Conservation (phyloP, 192 early-diverging fungal species). For the Paraglomus brasilianum region DNA sequence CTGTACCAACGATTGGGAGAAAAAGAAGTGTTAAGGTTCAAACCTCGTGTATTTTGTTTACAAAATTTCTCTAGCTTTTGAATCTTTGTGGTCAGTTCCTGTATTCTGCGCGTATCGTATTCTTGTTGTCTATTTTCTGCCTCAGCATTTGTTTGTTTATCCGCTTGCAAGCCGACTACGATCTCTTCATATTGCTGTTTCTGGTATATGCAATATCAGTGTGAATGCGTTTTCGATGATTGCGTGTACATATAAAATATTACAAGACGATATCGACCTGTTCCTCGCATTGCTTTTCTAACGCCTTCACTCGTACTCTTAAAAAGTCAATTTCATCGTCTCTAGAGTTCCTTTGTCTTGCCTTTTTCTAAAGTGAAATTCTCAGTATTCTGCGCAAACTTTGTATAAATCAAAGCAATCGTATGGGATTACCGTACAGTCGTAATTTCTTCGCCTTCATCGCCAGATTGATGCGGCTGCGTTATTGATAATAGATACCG, state of each 20-base stretch:
- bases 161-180: constrained; percentile 42
- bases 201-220: constrained; percentile 28
- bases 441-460: not conserved
- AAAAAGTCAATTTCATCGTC: constrained; percentile 6
- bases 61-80: constrained; percentile 44
- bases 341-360: not conserved
- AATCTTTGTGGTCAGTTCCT: constrained; percentile 41
- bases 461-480: not conserved
- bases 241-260: not conserved
- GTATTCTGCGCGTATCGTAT: constrained; percentile 45
- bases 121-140: constrained; percentile 47
- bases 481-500: constrained; percentile 24
- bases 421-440: not conserved
- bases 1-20: not conserved
- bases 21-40: constrained; percentile 36
- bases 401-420: too few species aligned
- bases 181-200: constrained; percentile 45
- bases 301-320: constrained; percentile 9
- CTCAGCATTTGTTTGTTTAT: constrained; percentile 42
- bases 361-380: too few species aligned
- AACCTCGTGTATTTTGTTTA: constrained; percentile 8
- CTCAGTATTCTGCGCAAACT: too few species aligned
- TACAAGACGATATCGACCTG: constrained; percentile 12
- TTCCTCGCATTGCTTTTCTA: constrained; percentile 29
- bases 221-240: not conserved